Percentiles rank a stretch among this genome's conserved stretches.
These are phyloP conservation scores for Asterella californica DNA, from an alignment of 225 moss, liverwort and hornwort genomes.

Conservation along the genomic window DNA sequence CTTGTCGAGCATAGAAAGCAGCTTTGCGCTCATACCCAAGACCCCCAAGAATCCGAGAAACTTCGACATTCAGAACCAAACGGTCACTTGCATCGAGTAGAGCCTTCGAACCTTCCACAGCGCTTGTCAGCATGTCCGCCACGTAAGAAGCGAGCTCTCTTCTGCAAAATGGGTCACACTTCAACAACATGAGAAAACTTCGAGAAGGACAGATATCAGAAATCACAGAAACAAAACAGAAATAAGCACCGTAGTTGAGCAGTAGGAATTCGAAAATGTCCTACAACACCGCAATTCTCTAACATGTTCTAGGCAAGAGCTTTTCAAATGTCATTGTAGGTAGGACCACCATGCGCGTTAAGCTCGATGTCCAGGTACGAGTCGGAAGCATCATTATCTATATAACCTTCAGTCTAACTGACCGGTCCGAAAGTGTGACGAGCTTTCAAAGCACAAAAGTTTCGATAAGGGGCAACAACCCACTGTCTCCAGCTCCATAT, in stretches of 20 bases:
- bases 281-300: neutral
- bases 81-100: conserved; percentile 99
- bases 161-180: conserved; percentile 31
- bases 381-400: neutral
- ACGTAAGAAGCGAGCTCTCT: conserved; percentile 86
- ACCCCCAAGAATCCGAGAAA: conserved; percentile 80
- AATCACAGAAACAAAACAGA: too few relatives aligned
- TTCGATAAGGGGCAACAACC: conserved; percentile 14
- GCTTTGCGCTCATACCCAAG: conserved; percentile 98
- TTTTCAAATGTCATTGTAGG: neutral
- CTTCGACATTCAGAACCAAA: conserved; percentile 92
- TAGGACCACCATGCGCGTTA: neutral
- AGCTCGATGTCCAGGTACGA: neutral
- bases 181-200: neutral
- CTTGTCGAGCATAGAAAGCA: conserved; percentile 92
- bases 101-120: conserved; percentile 89
- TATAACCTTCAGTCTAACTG: conserved; percentile 15
- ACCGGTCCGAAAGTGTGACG: conserved; percentile 1
- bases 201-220: neutral
- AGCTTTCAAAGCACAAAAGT: conserved; percentile 9
- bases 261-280: neutral
- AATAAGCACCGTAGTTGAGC: neutral
- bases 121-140: conserved; percentile 77
- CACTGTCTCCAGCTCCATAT: conserved; percentile 15
- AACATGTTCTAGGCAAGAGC: neutral